Evolutionary conservation across 106 monocot species (phyloP).

Genomic region (Acanthochlamys bracteata): DNA sequence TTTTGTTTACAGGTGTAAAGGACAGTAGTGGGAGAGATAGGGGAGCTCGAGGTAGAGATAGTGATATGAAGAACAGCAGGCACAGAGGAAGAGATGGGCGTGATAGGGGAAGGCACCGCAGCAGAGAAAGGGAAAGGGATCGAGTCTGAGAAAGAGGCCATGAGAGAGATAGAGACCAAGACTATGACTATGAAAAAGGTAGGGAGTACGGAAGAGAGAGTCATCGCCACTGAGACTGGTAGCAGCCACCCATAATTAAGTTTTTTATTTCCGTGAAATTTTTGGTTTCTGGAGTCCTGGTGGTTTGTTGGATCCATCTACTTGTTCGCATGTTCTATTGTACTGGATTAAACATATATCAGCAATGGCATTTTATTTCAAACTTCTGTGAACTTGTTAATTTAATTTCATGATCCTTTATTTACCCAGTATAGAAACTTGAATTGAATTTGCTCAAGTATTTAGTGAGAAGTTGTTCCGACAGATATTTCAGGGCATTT

Average conservation of each 20-base stretch:
- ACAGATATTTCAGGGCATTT: too few species aligned
- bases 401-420: too few species aligned
- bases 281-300: too few species aligned
- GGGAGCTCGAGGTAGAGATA: constrained; percentile 39
- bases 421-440: too few species aligned
- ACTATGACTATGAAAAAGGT: constrained; percentile 48
- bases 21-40: constrained; percentile 48
- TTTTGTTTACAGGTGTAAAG: constrained; percentile 12
- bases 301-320: too few species aligned
- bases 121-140: constrained; percentile 31
- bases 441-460: too few species aligned
- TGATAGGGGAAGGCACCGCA: constrained; percentile 64
- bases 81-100: constrained; percentile 31
- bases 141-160: constrained; percentile 31
- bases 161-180: constrained; percentile 12
- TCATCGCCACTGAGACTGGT: constrained; percentile 48
- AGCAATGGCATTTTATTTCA: too few species aligned
- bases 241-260: not conserved
- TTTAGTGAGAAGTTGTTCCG: too few species aligned
- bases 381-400: too few species aligned
- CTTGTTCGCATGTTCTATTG: too few species aligned
- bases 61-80: constrained; percentile 38
- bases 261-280: too few species aligned
- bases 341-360: too few species aligned
- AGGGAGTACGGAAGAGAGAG: constrained; percentile 59